These are phyloP conservation scores for Coemansia sp. DNA, from an alignment of 371 early-diverging fungal species.

Conservation along the genomic window DNA sequence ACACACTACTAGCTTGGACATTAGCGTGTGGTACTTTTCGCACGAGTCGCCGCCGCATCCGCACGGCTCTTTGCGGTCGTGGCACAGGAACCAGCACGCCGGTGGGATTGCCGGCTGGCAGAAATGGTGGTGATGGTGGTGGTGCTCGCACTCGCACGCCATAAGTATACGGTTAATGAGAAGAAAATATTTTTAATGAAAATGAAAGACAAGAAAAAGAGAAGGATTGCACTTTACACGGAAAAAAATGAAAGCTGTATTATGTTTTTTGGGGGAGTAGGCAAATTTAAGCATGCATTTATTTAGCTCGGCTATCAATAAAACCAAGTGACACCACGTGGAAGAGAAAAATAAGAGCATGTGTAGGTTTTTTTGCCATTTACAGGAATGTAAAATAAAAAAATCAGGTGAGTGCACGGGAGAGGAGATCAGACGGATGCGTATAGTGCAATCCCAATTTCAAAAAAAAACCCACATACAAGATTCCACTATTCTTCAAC, in stretches of 20 bases:
- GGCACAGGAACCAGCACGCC: slow-evolving; percentile 42
- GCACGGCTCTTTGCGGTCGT: slow-evolving; percentile 44
- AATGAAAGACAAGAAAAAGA: neutral
- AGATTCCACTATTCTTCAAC: no score
- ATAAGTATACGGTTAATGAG: neutral
- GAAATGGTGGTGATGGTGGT: slow-evolving; percentile 16
- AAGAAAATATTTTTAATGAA: neutral
- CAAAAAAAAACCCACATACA: no score
- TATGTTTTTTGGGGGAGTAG: no score
- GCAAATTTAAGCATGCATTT: no score
- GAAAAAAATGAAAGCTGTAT: neutral
- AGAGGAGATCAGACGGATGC: no score
- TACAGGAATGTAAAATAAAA: no score
- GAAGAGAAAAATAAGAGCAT: neutral
- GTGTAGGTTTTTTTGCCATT: neutral
- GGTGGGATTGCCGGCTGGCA: slow-evolving; percentile 24
- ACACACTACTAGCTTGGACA: slow-evolving; percentile 41
- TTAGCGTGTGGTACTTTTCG: slow-evolving; percentile 26
- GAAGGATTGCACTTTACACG: neutral
- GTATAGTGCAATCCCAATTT: no score
- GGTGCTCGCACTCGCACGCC: slow-evolving; percentile 24
- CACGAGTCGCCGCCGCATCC: slow-evolving; percentile 38
- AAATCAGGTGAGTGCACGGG: no score
- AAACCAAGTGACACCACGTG: neutral
- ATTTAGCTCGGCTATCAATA: no score